Conservation (phyloP, 352 stramenopile species). For the Globisporangium iwayamae region DNA sequence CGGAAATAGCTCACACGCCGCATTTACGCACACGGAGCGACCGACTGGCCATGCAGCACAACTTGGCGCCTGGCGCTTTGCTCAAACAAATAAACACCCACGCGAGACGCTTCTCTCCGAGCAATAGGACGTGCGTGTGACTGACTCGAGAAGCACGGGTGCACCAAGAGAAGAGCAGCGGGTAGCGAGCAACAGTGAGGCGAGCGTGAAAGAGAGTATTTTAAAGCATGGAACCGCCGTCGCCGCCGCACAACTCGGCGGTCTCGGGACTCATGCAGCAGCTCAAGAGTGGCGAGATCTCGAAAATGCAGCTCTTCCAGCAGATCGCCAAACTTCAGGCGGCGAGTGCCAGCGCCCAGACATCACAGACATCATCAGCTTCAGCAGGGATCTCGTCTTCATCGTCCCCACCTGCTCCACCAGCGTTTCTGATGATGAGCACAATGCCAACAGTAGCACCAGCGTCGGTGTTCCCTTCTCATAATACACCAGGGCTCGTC, state of each 20-base stretch:
- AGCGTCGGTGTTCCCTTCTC: slow-evolving; percentile 7
- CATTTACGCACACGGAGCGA: not conserved
- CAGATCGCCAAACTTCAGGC: slow-evolving; percentile 72
- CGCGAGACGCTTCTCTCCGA: too few species aligned
- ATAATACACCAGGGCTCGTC: not conserved
- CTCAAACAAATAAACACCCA: too few species aligned
- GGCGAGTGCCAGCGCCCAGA: not conserved
- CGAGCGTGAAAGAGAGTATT: not conserved
- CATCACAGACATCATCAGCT: not conserved
- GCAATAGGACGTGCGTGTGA: too few species aligned
- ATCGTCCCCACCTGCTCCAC: not conserved
- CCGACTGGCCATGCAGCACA: not conserved
- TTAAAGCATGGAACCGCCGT: slow-evolving; percentile 27
- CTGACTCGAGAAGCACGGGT: too few species aligned
- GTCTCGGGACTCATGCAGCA: slow-evolving; percentile 80
- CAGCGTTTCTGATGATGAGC: not conserved
- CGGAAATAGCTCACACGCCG: not conserved
- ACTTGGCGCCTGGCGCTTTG: not conserved
- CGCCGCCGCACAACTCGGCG: slow-evolving; percentile 27
- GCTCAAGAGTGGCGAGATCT: slow-evolving; percentile 81
- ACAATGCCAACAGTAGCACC: slow-evolving; percentile 4
- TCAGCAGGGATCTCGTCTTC: not conserved
- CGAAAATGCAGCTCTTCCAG: slow-evolving; percentile 84
- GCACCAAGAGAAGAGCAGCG: not conserved
- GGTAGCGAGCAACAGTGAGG: not conserved